Evolutionary conservation across 2,329 filamentous ascomycete species (phyloP).

Genomic region (Conoideocrella luteorostrata): DNA sequence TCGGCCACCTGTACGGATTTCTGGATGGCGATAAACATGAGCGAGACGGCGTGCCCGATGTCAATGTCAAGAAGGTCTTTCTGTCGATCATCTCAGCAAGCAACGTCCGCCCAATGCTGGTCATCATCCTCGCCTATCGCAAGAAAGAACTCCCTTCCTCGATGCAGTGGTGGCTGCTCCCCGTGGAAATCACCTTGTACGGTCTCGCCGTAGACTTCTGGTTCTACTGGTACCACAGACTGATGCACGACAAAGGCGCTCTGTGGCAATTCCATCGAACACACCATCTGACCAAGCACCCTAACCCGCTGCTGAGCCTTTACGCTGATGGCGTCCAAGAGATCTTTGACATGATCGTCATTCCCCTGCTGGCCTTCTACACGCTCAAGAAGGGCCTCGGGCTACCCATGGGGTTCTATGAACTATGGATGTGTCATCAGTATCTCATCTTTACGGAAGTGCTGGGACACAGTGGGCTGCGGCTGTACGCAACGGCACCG

Average conservation of each 20-base stretch:
- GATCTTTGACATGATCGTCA: conserved; percentile 34
- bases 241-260: conserved; percentile 31
- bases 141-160: conserved; percentile 6
- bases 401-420: conserved; percentile 38
- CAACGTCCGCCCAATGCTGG: conserved; percentile 17
- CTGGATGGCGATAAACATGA: conserved; percentile 23
- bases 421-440: conserved; percentile 39
- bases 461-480: conserved; percentile 31
- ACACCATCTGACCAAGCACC: conserved; percentile 31
- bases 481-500: conserved; percentile 28
- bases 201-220: conserved; percentile 8
- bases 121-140: conserved; percentile 20
- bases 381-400: conserved; percentile 26
- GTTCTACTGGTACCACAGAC: conserved; percentile 16
- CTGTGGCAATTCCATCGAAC: conserved; percentile 36
- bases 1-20: conserved; percentile 25
- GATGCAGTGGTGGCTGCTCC: conserved; percentile 20
- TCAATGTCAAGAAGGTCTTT: conserved; percentile 17
- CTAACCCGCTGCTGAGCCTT: conserved; percentile 21
- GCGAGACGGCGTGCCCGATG: conserved; percentile 28
- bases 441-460: conserved; percentile 35
- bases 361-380: conserved; percentile 32
- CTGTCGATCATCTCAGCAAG: conserved; percentile 8
- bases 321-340: conserved; percentile 38
- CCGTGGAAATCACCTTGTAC: conserved; percentile 17